phyloP scores from a whole-genome alignment of 1,284 basidiomycete species.

The Apiotrichum mycotoxinovorans region DNA sequence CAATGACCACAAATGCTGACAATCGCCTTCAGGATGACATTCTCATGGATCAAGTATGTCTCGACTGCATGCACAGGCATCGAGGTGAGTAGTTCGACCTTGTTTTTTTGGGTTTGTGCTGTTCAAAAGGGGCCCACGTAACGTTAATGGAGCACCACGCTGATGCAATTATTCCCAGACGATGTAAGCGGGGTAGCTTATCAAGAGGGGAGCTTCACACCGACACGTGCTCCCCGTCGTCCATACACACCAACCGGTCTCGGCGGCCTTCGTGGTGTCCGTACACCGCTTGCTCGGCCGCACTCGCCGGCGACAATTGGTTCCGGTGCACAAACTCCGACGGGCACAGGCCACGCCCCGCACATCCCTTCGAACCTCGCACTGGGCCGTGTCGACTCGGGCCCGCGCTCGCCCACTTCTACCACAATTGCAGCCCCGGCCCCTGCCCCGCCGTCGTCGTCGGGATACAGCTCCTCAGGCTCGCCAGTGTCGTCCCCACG shows the following conservation, averaged over 20 bases:
- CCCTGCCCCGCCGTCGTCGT: slow-evolving; percentile 56
- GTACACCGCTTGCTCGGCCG: slow-evolving; percentile 43
- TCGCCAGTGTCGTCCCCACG: slow-evolving; percentile 58
- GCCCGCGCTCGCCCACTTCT: neutral
- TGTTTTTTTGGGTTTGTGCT: neutral
- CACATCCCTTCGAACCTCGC: slow-evolving; percentile 5
- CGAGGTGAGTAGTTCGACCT: slow-evolving; percentile 53
- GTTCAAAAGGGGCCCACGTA: neutral
- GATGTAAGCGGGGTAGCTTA: slow-evolving; percentile 46
- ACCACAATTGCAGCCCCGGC: neutral
- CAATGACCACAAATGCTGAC: slow-evolving; percentile 4
- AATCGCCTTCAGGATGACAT: slow-evolving; percentile 38
- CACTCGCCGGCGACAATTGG: slow-evolving; percentile 32
- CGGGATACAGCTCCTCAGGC: slow-evolving; percentile 57
- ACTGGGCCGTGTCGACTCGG: slow-evolving; percentile 15
- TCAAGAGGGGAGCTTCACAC: slow-evolving; percentile 40
- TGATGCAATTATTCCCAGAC: slow-evolving; percentile 25
- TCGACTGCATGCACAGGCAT: slow-evolving; percentile 50
- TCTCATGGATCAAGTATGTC: slow-evolving; percentile 49
- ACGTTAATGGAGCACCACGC: neutral
- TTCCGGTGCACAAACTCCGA: slow-evolving; percentile 27
- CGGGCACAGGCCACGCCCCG: slow-evolving; percentile 59
- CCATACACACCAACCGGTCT: slow-evolving; percentile 49
- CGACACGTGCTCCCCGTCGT: slow-evolving; percentile 31
- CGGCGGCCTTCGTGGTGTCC: slow-evolving; percentile 41